These are phyloP conservation scores for Coemansia sp. DNA, from an alignment of 192 early-diverging fungal genomes.

Conservation along the genomic window DNA sequence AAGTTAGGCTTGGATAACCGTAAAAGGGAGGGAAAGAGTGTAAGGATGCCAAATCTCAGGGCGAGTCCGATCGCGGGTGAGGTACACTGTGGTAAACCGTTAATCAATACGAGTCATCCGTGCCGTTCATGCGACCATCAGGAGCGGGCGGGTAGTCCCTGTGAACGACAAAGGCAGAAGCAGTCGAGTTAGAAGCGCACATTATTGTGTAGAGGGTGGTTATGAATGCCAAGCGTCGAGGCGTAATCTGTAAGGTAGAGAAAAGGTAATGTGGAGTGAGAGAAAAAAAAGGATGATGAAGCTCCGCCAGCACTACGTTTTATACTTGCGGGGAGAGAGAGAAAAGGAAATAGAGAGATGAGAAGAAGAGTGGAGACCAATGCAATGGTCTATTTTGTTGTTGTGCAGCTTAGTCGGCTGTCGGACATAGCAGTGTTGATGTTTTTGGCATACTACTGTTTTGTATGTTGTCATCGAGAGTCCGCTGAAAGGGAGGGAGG, in stretches of 20 bases:
- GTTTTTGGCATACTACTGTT: constrained; percentile 12
- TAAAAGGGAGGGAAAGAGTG: background rate
- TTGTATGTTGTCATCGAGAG: constrained; percentile 3
- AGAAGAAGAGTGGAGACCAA: constrained; percentile 10
- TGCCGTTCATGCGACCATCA: constrained; percentile 4
- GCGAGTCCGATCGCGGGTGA: background rate
- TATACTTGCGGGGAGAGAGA: constrained; percentile 4
- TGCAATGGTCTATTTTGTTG: constrained; percentile 11
- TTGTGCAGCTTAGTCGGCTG: constrained; percentile 1
- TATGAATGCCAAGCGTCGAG: background rate
- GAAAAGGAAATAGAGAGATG: constrained; percentile 7
- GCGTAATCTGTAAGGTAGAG: constrained; percentile 1
- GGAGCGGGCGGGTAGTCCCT: constrained; percentile 25
- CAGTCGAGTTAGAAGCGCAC: constrained; percentile 10
- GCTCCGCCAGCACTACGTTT: constrained; percentile 8
- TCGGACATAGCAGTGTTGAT: constrained; percentile 4
- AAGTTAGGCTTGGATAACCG: background rate
- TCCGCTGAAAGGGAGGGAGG: constrained; percentile 9
- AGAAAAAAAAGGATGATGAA: background rate
- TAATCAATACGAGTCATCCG: constrained; percentile 3
- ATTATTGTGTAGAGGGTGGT: constrained; percentile 14
- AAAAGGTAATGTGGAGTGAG: constrained; percentile 2
- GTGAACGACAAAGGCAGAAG: background rate
- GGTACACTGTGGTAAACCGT: background rate
- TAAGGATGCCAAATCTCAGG: background rate